Conservation (phyloP, 129 eudicot genomes). For the Tagetes patula region DNA sequence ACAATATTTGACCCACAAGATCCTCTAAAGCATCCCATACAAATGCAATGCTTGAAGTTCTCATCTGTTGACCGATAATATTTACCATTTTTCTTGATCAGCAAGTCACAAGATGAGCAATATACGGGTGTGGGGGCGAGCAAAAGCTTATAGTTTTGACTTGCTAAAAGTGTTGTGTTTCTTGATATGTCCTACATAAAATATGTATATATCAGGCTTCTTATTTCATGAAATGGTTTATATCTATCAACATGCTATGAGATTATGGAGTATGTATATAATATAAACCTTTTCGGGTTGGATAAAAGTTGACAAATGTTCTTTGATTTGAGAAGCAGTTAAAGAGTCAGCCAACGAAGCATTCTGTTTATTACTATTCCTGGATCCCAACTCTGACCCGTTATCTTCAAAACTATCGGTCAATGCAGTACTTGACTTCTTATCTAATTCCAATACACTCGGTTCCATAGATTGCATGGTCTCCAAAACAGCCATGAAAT, state of each 20-base stretch:
- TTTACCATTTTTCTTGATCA: constrained; percentile 41
- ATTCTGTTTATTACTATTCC: constrained; percentile 24
- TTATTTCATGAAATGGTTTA: constrained; percentile 9
- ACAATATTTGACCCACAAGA: constrained; percentile 37
- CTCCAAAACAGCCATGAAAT: neutral
- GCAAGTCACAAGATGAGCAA: constrained; percentile 53
- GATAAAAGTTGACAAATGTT: constrained; percentile 54
- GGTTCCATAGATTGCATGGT: constrained; percentile 1
- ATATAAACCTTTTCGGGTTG: constrained; percentile 37
- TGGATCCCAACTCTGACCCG: neutral
- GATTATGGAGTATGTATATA: constrained; percentile 4
- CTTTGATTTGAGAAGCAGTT: constrained; percentile 47
- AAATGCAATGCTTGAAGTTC: constrained; percentile 38
- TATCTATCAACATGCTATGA: neutral
- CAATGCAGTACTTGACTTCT: constrained; percentile 41
- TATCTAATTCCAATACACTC: constrained; percentile 8
- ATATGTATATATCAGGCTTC: constrained; percentile 2
- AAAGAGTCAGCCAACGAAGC: constrained; percentile 56
- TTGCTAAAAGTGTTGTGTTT: constrained; percentile 10
- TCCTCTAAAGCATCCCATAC: constrained; percentile 46
- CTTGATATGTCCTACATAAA: constrained; percentile 31
- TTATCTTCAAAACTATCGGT: constrained; percentile 39
- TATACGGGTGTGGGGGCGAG: constrained; percentile 55
- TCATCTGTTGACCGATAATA: constrained; percentile 41
- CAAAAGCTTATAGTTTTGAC: constrained; percentile 39